phyloP scores from a whole-genome alignment of 164 flowering plant species.

The Litsea cubeba region DNA sequence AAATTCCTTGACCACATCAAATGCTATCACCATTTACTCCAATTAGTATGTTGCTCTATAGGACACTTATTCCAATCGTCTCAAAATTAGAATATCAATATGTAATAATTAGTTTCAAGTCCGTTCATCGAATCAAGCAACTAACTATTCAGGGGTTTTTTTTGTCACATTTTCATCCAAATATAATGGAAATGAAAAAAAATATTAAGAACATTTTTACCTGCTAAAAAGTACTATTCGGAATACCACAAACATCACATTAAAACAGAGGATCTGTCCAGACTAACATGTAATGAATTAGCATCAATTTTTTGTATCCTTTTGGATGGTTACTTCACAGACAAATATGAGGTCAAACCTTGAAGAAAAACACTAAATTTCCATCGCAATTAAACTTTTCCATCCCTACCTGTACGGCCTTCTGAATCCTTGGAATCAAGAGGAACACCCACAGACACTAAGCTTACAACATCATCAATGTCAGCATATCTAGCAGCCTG shows the following conservation, averaged over 20 bases:
- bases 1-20: too few species aligned
- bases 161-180: too few species aligned
- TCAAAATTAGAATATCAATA: too few species aligned
- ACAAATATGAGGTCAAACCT: too few species aligned
- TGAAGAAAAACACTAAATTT: neutral
- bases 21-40: too few species aligned
- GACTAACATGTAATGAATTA: neutral
- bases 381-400: neutral
- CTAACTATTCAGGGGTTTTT: too few species aligned
- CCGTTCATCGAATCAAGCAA: too few species aligned
- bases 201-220: neutral
- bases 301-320: neutral
- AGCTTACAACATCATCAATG: conserved; percentile 57
- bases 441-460: conserved; percentile 61
- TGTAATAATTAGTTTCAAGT: too few species aligned
- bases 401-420: conserved; percentile 70
- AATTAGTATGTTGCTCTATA: too few species aligned
- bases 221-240: neutral
- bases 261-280: neutral
- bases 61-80: too few species aligned
- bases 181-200: too few species aligned
- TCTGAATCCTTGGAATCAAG: conserved; percentile 71
- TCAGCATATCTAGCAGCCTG: conserved; percentile 95
- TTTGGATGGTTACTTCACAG: neutral
- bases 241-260: neutral